Percentiles rank a stretch among this genome's conserved stretches.
Evolutionary conservation across 257 asterid species (phyloP).

Genomic region (Forsythia suspensa): DNA sequence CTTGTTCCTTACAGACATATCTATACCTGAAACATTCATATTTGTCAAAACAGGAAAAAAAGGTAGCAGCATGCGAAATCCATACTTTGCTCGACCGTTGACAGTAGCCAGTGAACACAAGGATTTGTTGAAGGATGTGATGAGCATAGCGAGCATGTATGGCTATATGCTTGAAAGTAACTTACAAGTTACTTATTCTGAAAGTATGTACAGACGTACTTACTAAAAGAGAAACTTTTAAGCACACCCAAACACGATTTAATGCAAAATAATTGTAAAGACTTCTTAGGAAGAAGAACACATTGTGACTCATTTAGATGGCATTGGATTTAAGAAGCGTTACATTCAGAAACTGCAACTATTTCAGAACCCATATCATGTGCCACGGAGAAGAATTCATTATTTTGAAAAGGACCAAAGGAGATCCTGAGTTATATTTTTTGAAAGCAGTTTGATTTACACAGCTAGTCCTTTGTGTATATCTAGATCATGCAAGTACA

Average conservation of each 20-base stretch:
- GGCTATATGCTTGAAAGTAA: neutral
- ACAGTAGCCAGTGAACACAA: neutral
- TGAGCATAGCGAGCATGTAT: neutral
- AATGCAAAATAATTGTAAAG: neutral
- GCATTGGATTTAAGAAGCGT: neutral
- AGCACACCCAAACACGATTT: neutral
- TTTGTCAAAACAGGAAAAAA: slow-evolving; percentile 7
- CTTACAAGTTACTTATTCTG: neutral
- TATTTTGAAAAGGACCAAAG: neutral
- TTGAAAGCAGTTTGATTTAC: neutral
- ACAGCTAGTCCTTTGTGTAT: neutral
- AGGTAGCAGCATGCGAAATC: neutral
- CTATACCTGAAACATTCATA: slow-evolving; percentile 42
- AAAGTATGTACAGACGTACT: neutral
- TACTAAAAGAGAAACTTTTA: neutral
- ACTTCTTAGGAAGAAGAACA: neutral
- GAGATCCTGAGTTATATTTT: neutral
- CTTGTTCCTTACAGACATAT: slow-evolving; percentile 37
- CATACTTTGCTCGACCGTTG: neutral
- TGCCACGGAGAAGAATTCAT: neutral
- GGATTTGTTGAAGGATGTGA: neutral
- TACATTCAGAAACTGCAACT: neutral
- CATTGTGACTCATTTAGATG: neutral
- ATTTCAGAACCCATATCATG: no score
- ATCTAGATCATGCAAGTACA: neutral